Evolutionary conservation across 345 rosid species (phyloP), one percentile per base, ranked within the genome.

Genomic region (Citrus cavaleriei): DNA sequence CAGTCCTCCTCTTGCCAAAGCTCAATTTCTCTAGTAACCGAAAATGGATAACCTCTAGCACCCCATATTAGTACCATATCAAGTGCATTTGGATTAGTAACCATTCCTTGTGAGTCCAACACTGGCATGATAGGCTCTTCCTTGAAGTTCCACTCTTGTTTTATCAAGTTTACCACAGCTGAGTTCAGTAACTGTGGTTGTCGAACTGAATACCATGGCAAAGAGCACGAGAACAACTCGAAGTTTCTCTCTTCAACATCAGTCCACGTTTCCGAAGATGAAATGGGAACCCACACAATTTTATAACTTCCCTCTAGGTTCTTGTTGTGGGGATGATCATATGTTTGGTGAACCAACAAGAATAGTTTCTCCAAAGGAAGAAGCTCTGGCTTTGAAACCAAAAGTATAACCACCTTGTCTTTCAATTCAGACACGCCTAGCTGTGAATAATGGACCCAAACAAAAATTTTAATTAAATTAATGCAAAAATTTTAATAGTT

Each of bases 61-160:
- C 97, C 97, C 98, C 98, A 93, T 24, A 92, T 87, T 71, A 86
- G 58, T 63, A 90, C 81, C 95, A 91, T 91, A 79, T 95, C 92
- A 68, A 93, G 79, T 28, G 95, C 95, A 73, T 91, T 91, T 70
- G 72, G 76, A 81, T 93, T 89, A 60, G 84, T 86, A 27, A 90
- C 72, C 74, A 27, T 79, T 65, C 97, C 98, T 14, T 82, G 70
- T 6, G 87, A 25, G 83, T 91, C 92, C 80, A 95, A 73, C 54
- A 85, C 95, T 34, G 89, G 91, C 86, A 86, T 88, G 24, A 86
- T 70, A 25, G 93, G 85, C 55, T 79, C 83, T 25, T 80, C 92
- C 80, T 74, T 70, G 49, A 75, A 90, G 34, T 78, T 78, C 97
- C 95, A 95, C 60, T 80, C 92, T 73, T 80, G 83, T 80, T 79